Base-by-base conservation (phyloP, 441 rosid species). In the Adansonia gregorii region DNA sequence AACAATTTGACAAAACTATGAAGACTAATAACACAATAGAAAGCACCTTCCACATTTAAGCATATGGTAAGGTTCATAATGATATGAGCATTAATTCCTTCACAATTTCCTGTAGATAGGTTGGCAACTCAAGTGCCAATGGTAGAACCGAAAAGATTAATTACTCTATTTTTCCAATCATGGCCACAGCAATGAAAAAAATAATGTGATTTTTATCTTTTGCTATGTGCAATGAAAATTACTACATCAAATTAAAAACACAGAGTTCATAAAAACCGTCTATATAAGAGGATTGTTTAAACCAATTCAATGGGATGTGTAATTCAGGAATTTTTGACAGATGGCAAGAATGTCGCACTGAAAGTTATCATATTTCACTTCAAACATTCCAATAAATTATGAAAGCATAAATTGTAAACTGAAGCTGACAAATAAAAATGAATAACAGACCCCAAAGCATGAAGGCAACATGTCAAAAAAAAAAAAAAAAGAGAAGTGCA, bases 21-120 rank as follows among this genome's bases (percentile, higher is more conserved):
- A 64, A 31, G 67, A 35, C 67, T 11, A 3, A 64, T 19, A 39
- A 64, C 14, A 64, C 67, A 64, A 24, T 31, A 31, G 46, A 19
- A 64, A 64, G 67, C 51, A 41, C 49, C 14, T 31, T 41, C 46
- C 70, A 41, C 14, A 1, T 49, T 3, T 24, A 69, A 64, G 20
- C 17, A 39, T 63, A 63, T 35, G 67, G 46, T 63, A 63, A 49
- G 73, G 49, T 69, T 49, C 73, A 69, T 69, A 69, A 69, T 24
- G 41, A 69, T 49, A 49, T 49, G 8, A 49, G 55, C 48, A 66
- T 1, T 39, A 66, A 39, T 41, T 66, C 70, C 70, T n/a, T 41
- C 48, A 66, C 70, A 66, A 66, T 66, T 66, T 66, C 22, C 51
- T 8, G 51, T 7, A 24, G 59, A 49, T 8, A 56, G 73, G 31